Base-by-base conservation (phyloP, 2,329 filamentous ascomycete genomes). In the Pseudofabraea citricarpa region DNA sequence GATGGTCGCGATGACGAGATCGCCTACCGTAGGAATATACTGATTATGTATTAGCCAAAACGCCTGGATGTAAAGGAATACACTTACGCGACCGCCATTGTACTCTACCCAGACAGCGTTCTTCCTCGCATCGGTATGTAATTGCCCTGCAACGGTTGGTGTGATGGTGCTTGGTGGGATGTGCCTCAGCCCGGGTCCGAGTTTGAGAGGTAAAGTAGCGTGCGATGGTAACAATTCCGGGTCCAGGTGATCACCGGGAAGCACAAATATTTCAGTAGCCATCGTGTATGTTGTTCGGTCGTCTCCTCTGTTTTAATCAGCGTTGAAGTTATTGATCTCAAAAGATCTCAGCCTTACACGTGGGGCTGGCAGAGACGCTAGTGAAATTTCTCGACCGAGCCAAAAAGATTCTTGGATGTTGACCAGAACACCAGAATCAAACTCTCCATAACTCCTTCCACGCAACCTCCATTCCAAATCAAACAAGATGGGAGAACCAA, bases 1-100 rank as follows among this genome's bases (percentile, higher is more conserved):
- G 55, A 97, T 75, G 52, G 87, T 90, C 46, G 88, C 90, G 60
- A 98, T 87, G 52, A 97, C 83, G 37, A 95, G 79, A 64, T 98
- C 93, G 60, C 85, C 84, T n/a, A 77, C 70, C 15, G 81, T 75
- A 10, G 93, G 89, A 26, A 81, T 73, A 61, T 97, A 98, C 79
- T 93, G 68, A 54, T 9, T 20, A 10, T 35, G n/a, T 41, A 22
- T 48, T 40, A 49, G 45, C 12, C 18, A 40, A 3, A 20, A 9
- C 23, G 15, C 12, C 13, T 23, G 5, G 15, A 15, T 10, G 22
- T 27, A 2, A 32, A 27, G 22, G 13, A 3, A 12, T 36, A 6
- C 9, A 61, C 77, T 35, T 71, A 87, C 85, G 49, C 86, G 74
- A 43, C 86, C 85, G 32, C 74, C 75, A 51, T 81, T 78, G 50